phyloP scores from a whole-genome alignment of 306 rosid species.

The Inga oerstediana region DNA sequence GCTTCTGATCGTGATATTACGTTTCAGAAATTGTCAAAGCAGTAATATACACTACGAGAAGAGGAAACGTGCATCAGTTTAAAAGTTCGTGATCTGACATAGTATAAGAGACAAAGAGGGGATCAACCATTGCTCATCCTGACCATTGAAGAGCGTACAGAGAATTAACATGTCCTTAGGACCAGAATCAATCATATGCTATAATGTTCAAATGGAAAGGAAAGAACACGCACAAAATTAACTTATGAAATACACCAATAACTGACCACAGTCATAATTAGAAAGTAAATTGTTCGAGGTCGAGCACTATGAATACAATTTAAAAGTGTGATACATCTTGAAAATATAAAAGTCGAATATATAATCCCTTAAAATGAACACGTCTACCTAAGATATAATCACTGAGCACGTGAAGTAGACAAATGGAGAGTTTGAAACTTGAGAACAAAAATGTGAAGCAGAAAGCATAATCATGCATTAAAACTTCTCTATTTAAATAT shows the following conservation, averaged over 20 bases:
- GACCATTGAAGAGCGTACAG: neutral
- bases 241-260: neutral
- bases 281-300: neutral
- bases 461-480: neutral
- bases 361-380: neutral
- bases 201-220: neutral
- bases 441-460: neutral
- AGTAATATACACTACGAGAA: neutral
- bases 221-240: neutral
- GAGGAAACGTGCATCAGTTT: neutral
- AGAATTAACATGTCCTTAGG: neutral
- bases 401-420: neutral
- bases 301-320: neutral
- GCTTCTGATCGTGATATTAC: conserved; percentile 16
- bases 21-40: conserved; percentile 4
- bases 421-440: neutral
- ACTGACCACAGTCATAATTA: neutral
- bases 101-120: conserved; percentile 8
- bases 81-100: conserved; percentile 9
- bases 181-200: neutral
- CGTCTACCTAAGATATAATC: neutral
- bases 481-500: neutral
- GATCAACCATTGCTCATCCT: neutral
- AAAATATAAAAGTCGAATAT: neutral
- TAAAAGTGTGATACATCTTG: conserved; percentile 9